phyloP scores from a whole-genome alignment of 1,284 basidiomycete genomes.

The Abortiporus biennis region DNA sequence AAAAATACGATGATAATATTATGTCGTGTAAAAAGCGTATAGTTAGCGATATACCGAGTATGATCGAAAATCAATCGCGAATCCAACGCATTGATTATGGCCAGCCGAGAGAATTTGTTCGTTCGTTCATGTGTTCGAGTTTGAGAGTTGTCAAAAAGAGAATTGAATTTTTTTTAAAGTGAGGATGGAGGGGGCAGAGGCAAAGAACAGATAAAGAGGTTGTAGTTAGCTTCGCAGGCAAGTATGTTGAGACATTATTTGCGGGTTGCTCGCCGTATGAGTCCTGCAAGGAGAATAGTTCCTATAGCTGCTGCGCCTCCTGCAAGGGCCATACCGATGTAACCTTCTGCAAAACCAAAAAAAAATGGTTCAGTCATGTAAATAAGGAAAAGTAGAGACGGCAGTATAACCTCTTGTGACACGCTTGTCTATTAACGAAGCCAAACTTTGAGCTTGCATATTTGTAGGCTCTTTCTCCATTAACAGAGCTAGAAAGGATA shows the following conservation, averaged over 20 bases:
- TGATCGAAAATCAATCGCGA: no score
- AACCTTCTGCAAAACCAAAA: slow-evolving; percentile 57
- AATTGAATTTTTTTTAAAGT: no score
- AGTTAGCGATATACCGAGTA: no score
- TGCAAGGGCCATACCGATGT: slow-evolving; percentile 91
- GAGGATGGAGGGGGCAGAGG: no score
- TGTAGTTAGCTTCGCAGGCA: no score
- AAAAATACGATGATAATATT: no score
- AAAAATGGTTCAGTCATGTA: not conserved
- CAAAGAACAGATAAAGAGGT: no score
- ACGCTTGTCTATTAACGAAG: slow-evolving; percentile 81
- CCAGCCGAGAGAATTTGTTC: no score
- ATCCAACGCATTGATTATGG: no score
- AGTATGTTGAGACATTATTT: slow-evolving; percentile 58
- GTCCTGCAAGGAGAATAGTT: slow-evolving; percentile 73
- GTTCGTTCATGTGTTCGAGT: no score
- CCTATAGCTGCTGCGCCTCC: slow-evolving; percentile 88
- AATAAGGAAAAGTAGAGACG: slow-evolving; percentile 7
- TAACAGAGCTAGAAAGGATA: slow-evolving; percentile 58
- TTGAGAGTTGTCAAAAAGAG: no score
- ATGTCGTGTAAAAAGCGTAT: no score
- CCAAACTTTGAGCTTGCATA: slow-evolving; percentile 87
- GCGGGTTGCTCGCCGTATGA: slow-evolving; percentile 81
- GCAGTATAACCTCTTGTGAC: slow-evolving; percentile 67
- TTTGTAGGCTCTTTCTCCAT: slow-evolving; percentile 94